Percentiles rank a stretch among this genome's conserved stretches.
Conservation (phyloP, 208 protist species). For the Spongospora subterranea region DNA sequence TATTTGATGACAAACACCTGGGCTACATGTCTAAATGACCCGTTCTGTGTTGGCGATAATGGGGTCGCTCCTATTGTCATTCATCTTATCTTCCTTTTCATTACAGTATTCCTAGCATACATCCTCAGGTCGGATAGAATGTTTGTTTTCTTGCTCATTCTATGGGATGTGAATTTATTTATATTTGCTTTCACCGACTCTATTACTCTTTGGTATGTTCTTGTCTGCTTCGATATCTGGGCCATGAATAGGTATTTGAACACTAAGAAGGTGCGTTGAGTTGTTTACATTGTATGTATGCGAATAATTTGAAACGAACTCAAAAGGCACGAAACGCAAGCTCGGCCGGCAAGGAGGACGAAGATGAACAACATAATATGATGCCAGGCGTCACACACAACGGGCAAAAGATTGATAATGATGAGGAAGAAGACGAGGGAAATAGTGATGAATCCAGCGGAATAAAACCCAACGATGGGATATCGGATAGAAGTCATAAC, state of each 20-base stretch:
- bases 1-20: neutral
- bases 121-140: slow-evolving; percentile 14
- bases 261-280: slow-evolving; percentile 41
- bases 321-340: neutral
- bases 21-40: neutral
- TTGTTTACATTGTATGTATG: neutral
- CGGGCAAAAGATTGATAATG: neutral
- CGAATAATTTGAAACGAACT: neutral
- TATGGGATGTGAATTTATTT: slow-evolving; percentile 8
- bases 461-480: no score
- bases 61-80: slow-evolving; percentile 16
- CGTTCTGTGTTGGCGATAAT: neutral
- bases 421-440: neutral
- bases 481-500: no score
- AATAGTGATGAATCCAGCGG: neutral
- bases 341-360: neutral
- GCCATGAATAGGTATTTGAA: slow-evolving; percentile 53
- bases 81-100: slow-evolving; percentile 3
- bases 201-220: neutral
- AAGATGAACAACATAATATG: neutral
- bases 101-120: slow-evolving; percentile 15
- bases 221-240: neutral
- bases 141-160: neutral
- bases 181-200: neutral
- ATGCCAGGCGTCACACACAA: neutral